A percentile compares a stretch with the other conserved stretches of the same genome.
Conservation (phyloP, 2,329 filamentous ascomycete species). For the Curvularia sp. region DNA sequence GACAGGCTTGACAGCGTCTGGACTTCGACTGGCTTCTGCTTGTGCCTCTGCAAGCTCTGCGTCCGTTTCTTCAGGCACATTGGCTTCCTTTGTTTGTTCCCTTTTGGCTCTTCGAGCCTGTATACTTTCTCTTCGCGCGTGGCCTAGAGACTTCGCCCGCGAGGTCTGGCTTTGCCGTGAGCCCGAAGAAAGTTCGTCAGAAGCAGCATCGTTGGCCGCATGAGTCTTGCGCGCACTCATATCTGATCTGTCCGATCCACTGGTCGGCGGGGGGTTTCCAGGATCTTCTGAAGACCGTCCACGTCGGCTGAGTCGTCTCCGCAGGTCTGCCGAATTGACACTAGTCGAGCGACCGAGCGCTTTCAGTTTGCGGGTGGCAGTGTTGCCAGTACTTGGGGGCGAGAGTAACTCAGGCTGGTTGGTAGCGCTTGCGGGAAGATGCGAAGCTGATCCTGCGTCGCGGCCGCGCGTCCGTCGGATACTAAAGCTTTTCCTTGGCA, state of each 20-base stretch:
- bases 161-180: slow-evolving; percentile 42
- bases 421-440: slow-evolving; percentile 61
- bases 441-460: slow-evolving; percentile 57
- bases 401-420: slow-evolving; percentile 81
- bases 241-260: slow-evolving; percentile 78
- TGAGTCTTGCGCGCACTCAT: slow-evolving; percentile 54
- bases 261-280: slow-evolving; percentile 73
- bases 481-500: slow-evolving; percentile 86
- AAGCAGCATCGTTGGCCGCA: slow-evolving; percentile 58
- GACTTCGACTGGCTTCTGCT: slow-evolving; percentile 63
- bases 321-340: slow-evolving; percentile 85
- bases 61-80: slow-evolving; percentile 91
- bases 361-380: slow-evolving; percentile 66
- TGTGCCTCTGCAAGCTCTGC: slow-evolving; percentile 68
- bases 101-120: slow-evolving; percentile 80
- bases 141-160: slow-evolving; percentile 85
- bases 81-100: slow-evolving; percentile 74
- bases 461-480: slow-evolving; percentile 69
- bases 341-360: slow-evolving; percentile 86
- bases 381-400: slow-evolving; percentile 67
- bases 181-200: slow-evolving; percentile 55
- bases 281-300: slow-evolving; percentile 62
- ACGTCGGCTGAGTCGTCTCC: slow-evolving; percentile 67
- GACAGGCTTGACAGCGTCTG: slow-evolving; percentile 88
- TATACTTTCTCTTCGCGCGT: slow-evolving; percentile 89